Percentiles rank a stretch among this genome's conserved stretches.
Conservation (phyloP, 129 eudicot genomes). For the Chrysanthemum seticuspe region DNA sequence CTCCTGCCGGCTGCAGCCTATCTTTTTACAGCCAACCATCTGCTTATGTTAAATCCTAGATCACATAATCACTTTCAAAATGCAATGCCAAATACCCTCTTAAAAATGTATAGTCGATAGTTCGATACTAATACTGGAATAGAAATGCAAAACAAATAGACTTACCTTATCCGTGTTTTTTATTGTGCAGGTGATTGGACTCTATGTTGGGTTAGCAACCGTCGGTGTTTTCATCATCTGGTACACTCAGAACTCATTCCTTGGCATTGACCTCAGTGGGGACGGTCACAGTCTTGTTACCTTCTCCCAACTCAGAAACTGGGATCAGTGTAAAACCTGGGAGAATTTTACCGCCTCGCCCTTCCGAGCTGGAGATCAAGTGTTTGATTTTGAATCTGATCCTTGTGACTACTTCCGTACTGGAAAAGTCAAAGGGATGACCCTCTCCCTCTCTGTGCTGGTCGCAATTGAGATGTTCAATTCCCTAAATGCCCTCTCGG, state of each 20-base stretch:
- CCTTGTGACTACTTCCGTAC: conserved; percentile 78
- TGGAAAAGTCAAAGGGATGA: conserved; percentile 82
- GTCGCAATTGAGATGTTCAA: conserved; percentile 92
- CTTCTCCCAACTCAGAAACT: conserved; percentile 69
- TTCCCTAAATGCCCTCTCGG: conserved; percentile 81
- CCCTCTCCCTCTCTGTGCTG: conserved; percentile 75
- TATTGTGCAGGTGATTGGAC: conserved; percentile 65
- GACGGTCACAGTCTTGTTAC: conserved; percentile 79
- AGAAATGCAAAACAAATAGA: not conserved
- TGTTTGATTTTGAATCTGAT: conserved; percentile 47
- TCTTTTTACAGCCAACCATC: too few species aligned
- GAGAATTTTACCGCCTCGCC: conserved; percentile 63
- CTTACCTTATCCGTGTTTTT: not conserved
- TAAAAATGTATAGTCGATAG: too few species aligned
- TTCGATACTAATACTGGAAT: not conserved
- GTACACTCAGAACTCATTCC: conserved; percentile 74
- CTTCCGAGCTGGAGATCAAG: conserved; percentile 52
- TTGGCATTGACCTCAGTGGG: conserved; percentile 63
- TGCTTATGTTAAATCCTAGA: too few species aligned
- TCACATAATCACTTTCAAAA: too few species aligned
- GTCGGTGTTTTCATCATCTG: conserved; percentile 81
- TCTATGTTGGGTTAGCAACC: conserved; percentile 83
- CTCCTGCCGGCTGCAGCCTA: too few species aligned
- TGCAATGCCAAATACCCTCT: too few species aligned
- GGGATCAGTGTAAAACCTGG: conserved; percentile 84